Conservation (phyloP, 345 rosid genomes). For the Eucalyptus microcorys region DNA sequence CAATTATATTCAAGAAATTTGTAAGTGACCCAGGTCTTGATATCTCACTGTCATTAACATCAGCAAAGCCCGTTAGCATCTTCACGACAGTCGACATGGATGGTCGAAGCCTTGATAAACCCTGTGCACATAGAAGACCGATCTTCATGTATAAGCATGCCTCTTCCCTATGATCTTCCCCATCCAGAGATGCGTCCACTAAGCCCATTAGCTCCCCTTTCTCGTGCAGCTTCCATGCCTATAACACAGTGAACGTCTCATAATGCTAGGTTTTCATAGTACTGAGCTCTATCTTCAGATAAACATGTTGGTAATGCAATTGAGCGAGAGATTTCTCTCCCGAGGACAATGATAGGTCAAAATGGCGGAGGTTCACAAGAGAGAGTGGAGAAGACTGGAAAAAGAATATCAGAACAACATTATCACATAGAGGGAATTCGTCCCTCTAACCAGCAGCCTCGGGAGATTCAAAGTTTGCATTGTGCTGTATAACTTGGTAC, state of each 20-base stretch:
- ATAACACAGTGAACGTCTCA: neutral
- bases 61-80: slow-evolving; percentile 29
- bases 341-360: neutral
- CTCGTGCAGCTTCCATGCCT: slow-evolving; percentile 38
- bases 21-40: slow-evolving; percentile 34
- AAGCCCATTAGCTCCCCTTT: slow-evolving; percentile 14
- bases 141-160: slow-evolving; percentile 35
- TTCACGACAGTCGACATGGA: slow-evolving; percentile 30
- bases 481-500: neutral
- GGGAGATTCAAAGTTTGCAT: neutral
- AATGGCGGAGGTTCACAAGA: neutral
- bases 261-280: neutral
- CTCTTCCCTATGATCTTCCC: slow-evolving; percentile 22
- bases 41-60: slow-evolving; percentile 16
- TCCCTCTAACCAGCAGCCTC: neutral
- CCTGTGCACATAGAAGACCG: slow-evolving; percentile 57
- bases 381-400: neutral
- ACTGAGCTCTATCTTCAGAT: neutral
- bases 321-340: neutral
- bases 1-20: slow-evolving; percentile 1
- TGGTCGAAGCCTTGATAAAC: slow-evolving; percentile 39
- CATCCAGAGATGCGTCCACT: slow-evolving; percentile 25
- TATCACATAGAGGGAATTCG: neutral
- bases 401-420: neutral
- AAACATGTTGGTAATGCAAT: neutral